Percentiles rank a stretch among this genome's conserved stretches.
These are phyloP conservation scores for Citeromyces nyonsensis DNA, from an alignment of 805 yeast species.

Conservation along the genomic window DNA sequence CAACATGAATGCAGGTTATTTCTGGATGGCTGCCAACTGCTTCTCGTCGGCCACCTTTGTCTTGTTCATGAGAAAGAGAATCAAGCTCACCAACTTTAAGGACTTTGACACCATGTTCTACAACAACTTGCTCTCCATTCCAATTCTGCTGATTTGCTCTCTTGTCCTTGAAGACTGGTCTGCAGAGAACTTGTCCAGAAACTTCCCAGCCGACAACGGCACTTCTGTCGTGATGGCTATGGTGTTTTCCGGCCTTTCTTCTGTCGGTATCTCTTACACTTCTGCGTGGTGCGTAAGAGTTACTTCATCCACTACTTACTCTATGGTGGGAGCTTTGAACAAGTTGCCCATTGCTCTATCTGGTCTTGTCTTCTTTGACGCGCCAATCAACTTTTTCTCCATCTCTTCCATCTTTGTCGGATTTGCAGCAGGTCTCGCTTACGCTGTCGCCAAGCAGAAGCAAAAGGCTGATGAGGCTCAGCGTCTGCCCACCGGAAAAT, in stretches of 20 bases:
- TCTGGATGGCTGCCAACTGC: conserved; percentile 96
- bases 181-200: conserved; percentile 49
- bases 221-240: conserved; percentile 61
- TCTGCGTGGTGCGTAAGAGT: conserved; percentile 99
- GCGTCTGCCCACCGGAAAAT: conserved; percentile 12
- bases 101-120: conserved; percentile 97
- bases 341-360: conserved; percentile 94
- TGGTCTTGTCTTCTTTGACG: conserved; percentile 89
- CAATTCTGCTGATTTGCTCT: conserved; percentile 67
- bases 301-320: conserved; percentile 94
- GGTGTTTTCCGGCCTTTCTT: conserved; percentile 85
- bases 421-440: conserved; percentile 88
- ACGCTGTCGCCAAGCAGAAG: conserved; percentile 90
- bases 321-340: conserved; percentile 98
- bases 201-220: conserved; percentile 68
- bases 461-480: conserved; percentile 37
- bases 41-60: conserved; percentile 89
- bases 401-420: conserved; percentile 84
- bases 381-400: conserved; percentile 86
- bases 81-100: conserved; percentile 90
- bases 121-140: conserved; percentile 89
- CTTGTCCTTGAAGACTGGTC: conserved; percentile 89
- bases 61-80: conserved; percentile 91
- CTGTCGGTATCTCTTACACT: conserved; percentile 96
- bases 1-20: conserved; percentile 59